Evolutionary conservation across 208 protist genomes (phyloP).

Genomic region (Leishmania tarentolae): DNA sequence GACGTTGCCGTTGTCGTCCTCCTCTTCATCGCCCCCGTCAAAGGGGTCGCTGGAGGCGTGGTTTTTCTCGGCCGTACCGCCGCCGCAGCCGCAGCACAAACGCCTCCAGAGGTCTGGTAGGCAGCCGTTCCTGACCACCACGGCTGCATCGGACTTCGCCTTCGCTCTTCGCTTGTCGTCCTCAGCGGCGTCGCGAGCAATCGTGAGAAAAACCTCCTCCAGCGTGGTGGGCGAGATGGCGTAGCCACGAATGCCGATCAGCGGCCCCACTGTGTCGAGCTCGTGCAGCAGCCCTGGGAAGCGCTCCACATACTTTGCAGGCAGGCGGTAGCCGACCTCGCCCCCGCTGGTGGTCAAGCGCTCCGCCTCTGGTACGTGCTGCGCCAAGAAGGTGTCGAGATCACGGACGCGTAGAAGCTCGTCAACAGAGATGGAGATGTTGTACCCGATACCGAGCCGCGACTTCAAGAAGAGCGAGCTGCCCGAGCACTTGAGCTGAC

Average conservation of each 20-base stretch:
- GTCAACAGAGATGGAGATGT: constrained; percentile 25
- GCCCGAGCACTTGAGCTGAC: constrained; percentile 63
- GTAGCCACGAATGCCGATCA: constrained; percentile 48
- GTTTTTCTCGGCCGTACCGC: neutral
- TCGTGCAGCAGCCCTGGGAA: constrained; percentile 42
- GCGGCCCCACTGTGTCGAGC: constrained; percentile 33
- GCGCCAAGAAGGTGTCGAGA: constrained; percentile 26
- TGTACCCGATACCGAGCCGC: constrained; percentile 61
- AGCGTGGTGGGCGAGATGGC: constrained; percentile 64
- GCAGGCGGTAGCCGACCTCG: constrained; percentile 52
- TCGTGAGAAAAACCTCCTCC: constrained; percentile 81
- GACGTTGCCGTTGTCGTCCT: neutral
- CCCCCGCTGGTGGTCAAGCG: constrained; percentile 16
- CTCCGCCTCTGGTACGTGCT: constrained; percentile 26
- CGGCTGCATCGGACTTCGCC: neutral
- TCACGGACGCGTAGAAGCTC: constrained; percentile 14
- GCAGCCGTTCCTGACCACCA: neutral
- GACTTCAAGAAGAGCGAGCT: constrained; percentile 68
- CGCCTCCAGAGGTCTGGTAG: neutral
- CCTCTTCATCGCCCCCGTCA: neutral
- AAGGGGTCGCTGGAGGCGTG: neutral
- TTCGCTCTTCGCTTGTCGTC: constrained; percentile 1
- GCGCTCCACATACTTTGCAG: constrained; percentile 15
- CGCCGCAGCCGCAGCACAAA: neutral
- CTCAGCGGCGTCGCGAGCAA: constrained; percentile 29